Evolutionary conservation across 2,329 filamentous ascomycete species (phyloP).

Genomic region (Sarocladium oryzae): DNA sequence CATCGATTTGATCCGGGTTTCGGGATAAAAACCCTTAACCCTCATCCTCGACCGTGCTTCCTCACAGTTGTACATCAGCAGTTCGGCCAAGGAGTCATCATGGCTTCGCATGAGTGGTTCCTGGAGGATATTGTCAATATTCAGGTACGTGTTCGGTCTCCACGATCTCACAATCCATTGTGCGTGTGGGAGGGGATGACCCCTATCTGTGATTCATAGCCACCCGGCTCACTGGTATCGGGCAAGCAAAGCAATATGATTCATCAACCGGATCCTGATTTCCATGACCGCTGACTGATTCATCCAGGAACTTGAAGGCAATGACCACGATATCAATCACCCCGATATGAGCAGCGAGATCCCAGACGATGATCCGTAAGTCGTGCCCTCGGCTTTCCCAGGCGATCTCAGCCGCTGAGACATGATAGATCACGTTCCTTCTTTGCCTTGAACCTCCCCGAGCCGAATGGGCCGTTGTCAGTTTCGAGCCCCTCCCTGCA

Average conservation of each 20-base stretch:
- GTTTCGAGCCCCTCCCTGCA: background rate
- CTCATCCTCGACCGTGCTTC: background rate
- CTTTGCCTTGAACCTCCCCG: too few relatives aligned
- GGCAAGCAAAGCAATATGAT: background rate
- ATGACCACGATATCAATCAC: background rate
- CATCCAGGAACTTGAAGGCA: background rate
- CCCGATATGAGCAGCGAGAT: background rate
- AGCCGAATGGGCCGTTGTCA: background rate
- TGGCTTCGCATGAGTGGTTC: conserved; percentile 5
- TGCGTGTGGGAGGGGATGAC: background rate
- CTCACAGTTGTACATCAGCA: conserved; percentile 1
- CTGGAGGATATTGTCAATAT: conserved; percentile 2
- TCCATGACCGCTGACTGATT: background rate
- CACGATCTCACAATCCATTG: too few relatives aligned
- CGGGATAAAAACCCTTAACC: background rate
- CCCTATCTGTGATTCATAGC: background rate
- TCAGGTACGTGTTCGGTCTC: background rate
- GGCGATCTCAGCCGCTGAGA: background rate
- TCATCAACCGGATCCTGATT: background rate
- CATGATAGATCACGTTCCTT: background rate
- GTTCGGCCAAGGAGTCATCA: background rate
- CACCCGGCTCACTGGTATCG: background rate
- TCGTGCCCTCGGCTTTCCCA: background rate
- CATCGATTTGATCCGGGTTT: conserved; percentile 1
- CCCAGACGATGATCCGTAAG: background rate